These are phyloP conservation scores for Nicotiana tabacum DNA, from an alignment of 257 asterid genomes.

Conservation along the genomic window DNA sequence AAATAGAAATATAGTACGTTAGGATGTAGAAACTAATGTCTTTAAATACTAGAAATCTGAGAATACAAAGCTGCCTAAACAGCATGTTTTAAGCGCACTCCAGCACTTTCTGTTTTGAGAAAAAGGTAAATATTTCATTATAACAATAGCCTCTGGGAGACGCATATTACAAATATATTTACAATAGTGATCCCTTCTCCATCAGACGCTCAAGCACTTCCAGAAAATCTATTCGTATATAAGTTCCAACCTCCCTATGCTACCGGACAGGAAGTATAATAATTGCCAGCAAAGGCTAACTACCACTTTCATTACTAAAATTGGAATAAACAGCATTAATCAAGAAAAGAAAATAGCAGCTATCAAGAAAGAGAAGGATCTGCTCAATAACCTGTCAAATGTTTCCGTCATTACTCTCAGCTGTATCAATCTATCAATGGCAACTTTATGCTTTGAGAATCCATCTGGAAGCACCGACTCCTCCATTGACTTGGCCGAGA, in stretches of 20 bases:
- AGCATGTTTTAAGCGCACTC: background rate
- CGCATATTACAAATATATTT: too few relatives aligned
- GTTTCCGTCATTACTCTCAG: constrained; percentile 76
- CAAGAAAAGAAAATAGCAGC: background rate
- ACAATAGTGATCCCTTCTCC: too few relatives aligned
- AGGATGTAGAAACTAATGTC: background rate
- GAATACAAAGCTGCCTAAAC: background rate
- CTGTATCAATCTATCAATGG: constrained; percentile 80
- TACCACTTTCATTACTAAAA: background rate
- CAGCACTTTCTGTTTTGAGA: too few relatives aligned
- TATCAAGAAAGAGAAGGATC: background rate
- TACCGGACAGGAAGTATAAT: background rate
- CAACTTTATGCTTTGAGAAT: constrained; percentile 75
- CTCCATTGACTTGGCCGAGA: constrained; percentile 62
- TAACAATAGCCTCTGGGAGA: too few relatives aligned
- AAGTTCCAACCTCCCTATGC: background rate
- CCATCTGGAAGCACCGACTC: constrained; percentile 94
- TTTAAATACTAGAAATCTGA: background rate
- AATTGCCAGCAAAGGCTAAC: background rate
- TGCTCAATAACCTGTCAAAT: constrained; percentile 58
- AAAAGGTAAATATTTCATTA: too few relatives aligned
- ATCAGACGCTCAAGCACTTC: too few relatives aligned
- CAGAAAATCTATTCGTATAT: too few relatives aligned
- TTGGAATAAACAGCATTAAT: background rate
- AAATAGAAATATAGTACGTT: background rate